Evolutionary conservation across 139 green algal species (phyloP), one percentile per base, ranked within the genome.

Genomic region (Closterium sp.): DNA sequence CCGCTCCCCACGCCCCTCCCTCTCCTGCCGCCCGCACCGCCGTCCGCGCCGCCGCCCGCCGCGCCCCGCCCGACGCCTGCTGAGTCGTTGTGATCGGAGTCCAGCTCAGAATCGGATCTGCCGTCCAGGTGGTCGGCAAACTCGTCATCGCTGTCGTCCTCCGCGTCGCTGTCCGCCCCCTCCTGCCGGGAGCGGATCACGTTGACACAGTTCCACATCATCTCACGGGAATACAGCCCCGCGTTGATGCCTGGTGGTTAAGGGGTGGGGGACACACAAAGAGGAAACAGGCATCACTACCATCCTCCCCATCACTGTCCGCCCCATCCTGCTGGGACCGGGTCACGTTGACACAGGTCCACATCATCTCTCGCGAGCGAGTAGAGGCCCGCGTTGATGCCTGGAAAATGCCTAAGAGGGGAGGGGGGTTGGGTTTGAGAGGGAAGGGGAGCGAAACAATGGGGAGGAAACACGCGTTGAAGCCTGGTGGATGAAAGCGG

Each of bases 301-400:
- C n/a, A n/a, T n/a, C n/a, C n/a, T n/a, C n/a, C n/a, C n/a, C n/a
- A n/a, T n/a, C n/a, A n/a, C n/a, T n/a, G n/a, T n/a, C n/a, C n/a
- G n/a, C n/a, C n/a, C n/a, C n/a, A n/a, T n/a, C n/a, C n/a, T n/a
- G n/a, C n/a, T 12, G 38, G 10, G 38, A 66, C 38, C 38, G 38
- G 4, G 21, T 66, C 38, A 23, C 38, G 4, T 66, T 31, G 33
- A 35, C 85, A 31, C 85, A 88, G n/a, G 19, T 32, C 89, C 16
- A 89, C 36, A 55, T 32, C 89, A 84, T 19, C 12, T 92, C 89
- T 16, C 89, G 33, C 34, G 33, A 12, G 76, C 21, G 91, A 93
- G 31, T 93, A 94, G 33, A 92, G 89, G 0, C 91, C 88, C 28
- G 91, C 66, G 0, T 94, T 92, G 32, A 94, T 43, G 35, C 91